Base-by-base conservation (phyloP, 352 stramenopile species). In the Phytophthora pseudosyringae region DNA sequence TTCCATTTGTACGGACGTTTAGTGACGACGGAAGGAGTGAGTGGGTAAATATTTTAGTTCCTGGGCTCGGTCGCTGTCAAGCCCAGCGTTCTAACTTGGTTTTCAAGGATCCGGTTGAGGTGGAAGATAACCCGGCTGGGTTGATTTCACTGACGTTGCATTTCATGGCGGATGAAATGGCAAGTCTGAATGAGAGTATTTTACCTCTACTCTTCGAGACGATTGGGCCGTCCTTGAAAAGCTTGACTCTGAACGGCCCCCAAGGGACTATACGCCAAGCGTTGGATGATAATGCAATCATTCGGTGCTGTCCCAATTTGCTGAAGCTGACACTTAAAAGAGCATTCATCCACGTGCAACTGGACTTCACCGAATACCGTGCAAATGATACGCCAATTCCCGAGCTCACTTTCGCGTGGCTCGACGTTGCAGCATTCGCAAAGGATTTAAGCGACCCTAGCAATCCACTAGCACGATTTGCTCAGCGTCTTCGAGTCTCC, bases 361-460 rank as follows among this genome's bases (percentile, higher is more conserved):
- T 55, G 12, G 54, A 55, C 10, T 53, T 62, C 32, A 47, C 13
- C 43, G 43, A 62, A 45, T 62, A 55, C 18, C 40, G 53, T 45
- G 29, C 38, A 29, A 15, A 3, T 15, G 36, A 46, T 3, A 36
- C 6, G 8, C 1, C 40, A 29, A 16, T 53, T 21, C 41, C 53
- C 1, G 32, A 53, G 8, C 16, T 53, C 1, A 21, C n/a, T 16
- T 48, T 48, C 10, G 10, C 9, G 13, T 49, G 25, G 32, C 3
- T 2, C 16, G 33, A 64, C 39, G n/a, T 49, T 18, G 11, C 10
- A 21, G 26, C 39, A 26, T 16, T 61, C 35, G 31, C 53, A n/a
- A 13, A 33, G 13, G 25, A 6, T 2, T 39, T 64, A 16, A 18
- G 33, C 7, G 55, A 56, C 25, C n/a, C 25, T 6, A 56, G 15